Conservation (phyloP, 208 protist genomes). For the Jaenimonas drosophilae region DNA sequence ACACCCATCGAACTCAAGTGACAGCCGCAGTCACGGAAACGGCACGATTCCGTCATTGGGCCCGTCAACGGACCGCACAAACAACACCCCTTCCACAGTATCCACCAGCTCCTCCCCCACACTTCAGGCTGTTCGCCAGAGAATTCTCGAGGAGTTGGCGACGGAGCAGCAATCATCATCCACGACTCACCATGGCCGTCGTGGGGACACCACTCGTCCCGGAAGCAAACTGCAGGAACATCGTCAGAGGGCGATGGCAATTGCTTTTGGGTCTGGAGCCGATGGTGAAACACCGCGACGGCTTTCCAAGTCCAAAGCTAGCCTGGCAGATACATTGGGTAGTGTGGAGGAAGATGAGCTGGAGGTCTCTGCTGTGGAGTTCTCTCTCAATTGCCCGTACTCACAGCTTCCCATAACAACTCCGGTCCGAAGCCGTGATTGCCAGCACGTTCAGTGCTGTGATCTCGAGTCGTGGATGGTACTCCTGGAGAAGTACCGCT, state of each 20-base stretch:
- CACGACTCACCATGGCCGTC: too few relatives aligned
- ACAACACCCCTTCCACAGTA: too few relatives aligned
- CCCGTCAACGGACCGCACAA: too few relatives aligned
- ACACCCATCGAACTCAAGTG: too few relatives aligned
- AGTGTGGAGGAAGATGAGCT: slow-evolving; percentile 41
- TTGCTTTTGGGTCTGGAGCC: slow-evolving; percentile 55
- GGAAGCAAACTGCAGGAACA: slow-evolving; percentile 34
- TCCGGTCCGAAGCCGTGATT: slow-evolving; percentile 68
- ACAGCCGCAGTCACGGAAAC: too few relatives aligned
- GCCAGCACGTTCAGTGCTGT: slow-evolving; percentile 85
- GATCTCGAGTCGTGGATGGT: slow-evolving; percentile 84
- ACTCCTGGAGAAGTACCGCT: slow-evolving; percentile 64
- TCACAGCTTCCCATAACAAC: slow-evolving; percentile 48
- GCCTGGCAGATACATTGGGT: not conserved
- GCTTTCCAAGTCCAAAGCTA: not conserved
- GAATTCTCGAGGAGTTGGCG: slow-evolving; percentile 42
- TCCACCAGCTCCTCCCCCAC: slow-evolving; percentile 22
- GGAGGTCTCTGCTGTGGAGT: slow-evolving; percentile 76
- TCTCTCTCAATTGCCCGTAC: slow-evolving; percentile 80
- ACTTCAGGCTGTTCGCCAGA: slow-evolving; percentile 28
- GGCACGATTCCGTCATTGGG: too few relatives aligned
- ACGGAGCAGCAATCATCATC: too few relatives aligned
- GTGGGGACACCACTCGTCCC: too few relatives aligned
- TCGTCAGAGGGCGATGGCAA: slow-evolving; percentile 41
- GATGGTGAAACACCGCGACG: slow-evolving; percentile 4